A percentile compares a stretch with the other conserved stretches of the same genome.
phyloP scores from a whole-genome alignment of 2,329 filamentous ascomycete species.

The Clarireedia paspali region DNA sequence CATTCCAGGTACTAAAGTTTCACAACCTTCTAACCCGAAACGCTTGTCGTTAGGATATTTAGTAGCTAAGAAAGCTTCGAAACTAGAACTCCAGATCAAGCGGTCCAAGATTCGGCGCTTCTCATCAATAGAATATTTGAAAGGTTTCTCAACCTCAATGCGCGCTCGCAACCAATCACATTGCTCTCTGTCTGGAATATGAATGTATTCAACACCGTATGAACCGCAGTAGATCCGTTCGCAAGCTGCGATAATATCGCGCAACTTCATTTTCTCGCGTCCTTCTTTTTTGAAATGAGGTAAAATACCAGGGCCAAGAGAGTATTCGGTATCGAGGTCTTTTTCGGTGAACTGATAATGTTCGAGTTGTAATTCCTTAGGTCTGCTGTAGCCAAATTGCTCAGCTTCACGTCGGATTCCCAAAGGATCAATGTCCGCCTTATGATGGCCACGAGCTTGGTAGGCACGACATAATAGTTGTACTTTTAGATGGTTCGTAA shows the following conservation, averaged over 20 bases:
- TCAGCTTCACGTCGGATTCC: slow-evolving; percentile 82
- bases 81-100: slow-evolving; percentile 97
- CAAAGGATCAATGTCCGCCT: slow-evolving; percentile 93
- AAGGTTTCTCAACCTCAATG: slow-evolving; percentile 86
- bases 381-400: slow-evolving; percentile 78
- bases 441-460: slow-evolving; percentile 96
- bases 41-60: slow-evolving; percentile 99
- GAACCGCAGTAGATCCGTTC: slow-evolving; percentile 95
- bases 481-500: slow-evolving; percentile 96
- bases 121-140: slow-evolving; percentile 97
- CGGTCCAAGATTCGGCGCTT: slow-evolving; percentile 96
- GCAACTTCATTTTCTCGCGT: slow-evolving; percentile 91
- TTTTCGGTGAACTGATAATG: slow-evolving; percentile 94
- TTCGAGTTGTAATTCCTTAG: slow-evolving; percentile 86
- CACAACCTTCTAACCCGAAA: slow-evolving; percentile 95
- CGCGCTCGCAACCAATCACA: slow-evolving; percentile 98
- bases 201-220: slow-evolving; percentile 98
- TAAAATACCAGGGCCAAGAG: slow-evolving; percentile 86
- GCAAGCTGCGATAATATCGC: slow-evolving; percentile 88
- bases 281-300: slow-evolving; percentile 85
- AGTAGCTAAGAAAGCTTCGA: slow-evolving; percentile 88
- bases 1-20: slow-evolving; percentile 96
- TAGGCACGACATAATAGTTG: slow-evolving; percentile 95
- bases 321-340: slow-evolving; percentile 88
- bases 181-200: slow-evolving; percentile 94